Evolutionary conservation across 306 rosid species (phyloP), one percentile per base, ranked within the genome.

Genomic region (Alnus glutinosa): DNA sequence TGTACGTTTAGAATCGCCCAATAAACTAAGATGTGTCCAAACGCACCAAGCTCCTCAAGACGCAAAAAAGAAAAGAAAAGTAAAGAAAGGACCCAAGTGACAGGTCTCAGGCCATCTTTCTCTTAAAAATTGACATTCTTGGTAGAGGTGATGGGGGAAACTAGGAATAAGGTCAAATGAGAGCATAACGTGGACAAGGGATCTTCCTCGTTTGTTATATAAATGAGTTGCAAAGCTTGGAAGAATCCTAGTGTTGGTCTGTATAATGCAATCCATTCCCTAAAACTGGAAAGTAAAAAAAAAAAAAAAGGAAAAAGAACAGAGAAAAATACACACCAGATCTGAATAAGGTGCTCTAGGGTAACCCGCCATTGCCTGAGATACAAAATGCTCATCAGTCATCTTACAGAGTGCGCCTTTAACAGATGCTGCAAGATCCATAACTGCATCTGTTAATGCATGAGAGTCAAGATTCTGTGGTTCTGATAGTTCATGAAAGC

Each of bases 341-440:
- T 94, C 93, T 36, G 97, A 91, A 70, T 59, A 73, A 37, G 97
- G 98, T 70, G 98, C 97, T 81, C 89, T 79, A 73, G 97, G 90
- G 83, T 88, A 89, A 74, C 62, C 87, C 59, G 83, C 85, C 97
- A 92, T 80, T 5, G 97, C 97, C 83, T 69, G 91, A 47, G 98
- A 89, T 68, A 92, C 90, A 48, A 78, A 83, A 54, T 83, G 86
- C 81, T 81, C 89, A 75, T 90, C 88, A 7, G 93, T 91, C 98
- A 92, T 90, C 73, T 87, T 81, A 75, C 58, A 46, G 58, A 92
- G 84, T 37, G 93, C 84, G 16, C 62, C 61, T 70, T 74, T 85
- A 78, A 92, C 89, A 63, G 89, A 86, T 59, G 55, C 83, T 51
- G 89, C 84, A 34, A 94, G 92, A 80, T 91, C 88, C 80, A 76